Conservation (phyloP, 345 rosid species). For the Gossypium ekmanianum region DNA sequence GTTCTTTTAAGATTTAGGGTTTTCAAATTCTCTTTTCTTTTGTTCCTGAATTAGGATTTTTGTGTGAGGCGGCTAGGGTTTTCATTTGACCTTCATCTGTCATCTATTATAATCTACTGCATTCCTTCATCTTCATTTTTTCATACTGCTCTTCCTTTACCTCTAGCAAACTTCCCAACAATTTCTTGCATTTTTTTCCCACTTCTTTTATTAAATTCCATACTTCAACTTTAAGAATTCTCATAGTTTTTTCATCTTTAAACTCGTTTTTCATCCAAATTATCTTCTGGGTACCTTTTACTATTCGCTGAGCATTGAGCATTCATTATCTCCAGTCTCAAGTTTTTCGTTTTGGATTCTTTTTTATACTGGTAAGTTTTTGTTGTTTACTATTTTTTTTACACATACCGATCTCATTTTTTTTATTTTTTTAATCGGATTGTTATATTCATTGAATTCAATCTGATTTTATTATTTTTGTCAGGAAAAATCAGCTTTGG, state of each 20-base stretch:
- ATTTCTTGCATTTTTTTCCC: background rate
- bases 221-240: background rate
- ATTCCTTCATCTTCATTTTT: background rate
- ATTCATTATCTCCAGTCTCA: constrained; percentile 2
- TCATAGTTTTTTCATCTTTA: background rate
- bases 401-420: background rate
- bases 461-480: constrained; percentile 5
- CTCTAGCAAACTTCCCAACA: background rate
- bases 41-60: background rate
- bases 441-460: background rate
- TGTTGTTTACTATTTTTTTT: background rate
- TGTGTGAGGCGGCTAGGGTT: constrained; percentile 49
- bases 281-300: constrained; percentile 13
- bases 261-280: constrained; percentile 1
- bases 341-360: background rate
- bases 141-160: background rate
- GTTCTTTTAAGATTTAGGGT: background rate
- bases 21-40: background rate
- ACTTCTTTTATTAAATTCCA: constrained; percentile 11
- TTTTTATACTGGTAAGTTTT: background rate
- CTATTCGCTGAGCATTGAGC: background rate
- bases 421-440: background rate
- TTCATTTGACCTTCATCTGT: constrained; percentile 15
- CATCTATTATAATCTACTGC: background rate
- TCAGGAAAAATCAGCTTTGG: background rate